Conservation (phyloP, 139 green algal genomes). For the Coelastrella sp. region DNA sequence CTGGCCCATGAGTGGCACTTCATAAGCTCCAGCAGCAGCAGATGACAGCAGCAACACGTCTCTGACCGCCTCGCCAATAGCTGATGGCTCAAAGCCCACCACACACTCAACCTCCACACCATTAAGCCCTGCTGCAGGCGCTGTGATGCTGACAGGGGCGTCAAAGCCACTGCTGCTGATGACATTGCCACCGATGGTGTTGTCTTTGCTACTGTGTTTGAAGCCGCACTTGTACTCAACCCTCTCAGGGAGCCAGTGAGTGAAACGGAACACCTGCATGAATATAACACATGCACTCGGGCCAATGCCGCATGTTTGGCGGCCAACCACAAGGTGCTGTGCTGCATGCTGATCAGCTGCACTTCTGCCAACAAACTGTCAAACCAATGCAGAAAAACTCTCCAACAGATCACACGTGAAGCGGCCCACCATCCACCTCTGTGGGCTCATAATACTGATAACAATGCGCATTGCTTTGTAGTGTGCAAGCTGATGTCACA, state of each 20-base stretch:
- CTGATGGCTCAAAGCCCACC: slow-evolving; percentile 81
- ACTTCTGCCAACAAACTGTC: background rate
- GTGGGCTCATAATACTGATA: too few species aligned
- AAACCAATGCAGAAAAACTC: too few species aligned
- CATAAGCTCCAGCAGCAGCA: slow-evolving; percentile 69
- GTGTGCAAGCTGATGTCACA: too few species aligned
- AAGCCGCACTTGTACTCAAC: slow-evolving; percentile 79
- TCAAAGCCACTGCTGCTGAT: slow-evolving; percentile 59
- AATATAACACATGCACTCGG: background rate
- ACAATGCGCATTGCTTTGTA: too few species aligned
- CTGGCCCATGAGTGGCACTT: slow-evolving; percentile 76
- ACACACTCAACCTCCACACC: slow-evolving; percentile 75
- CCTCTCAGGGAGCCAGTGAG: slow-evolving; percentile 81
- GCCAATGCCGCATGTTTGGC: too few species aligned
- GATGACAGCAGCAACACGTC: slow-evolving; percentile 74
- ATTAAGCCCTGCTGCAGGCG: slow-evolving; percentile 45
- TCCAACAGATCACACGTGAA: background rate
- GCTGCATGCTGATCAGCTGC: too few species aligned
- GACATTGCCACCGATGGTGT: background rate
- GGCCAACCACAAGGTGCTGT: too few species aligned
- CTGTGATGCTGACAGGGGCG: slow-evolving; percentile 47
- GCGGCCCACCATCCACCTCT: too few species aligned
- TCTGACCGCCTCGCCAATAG: slow-evolving; percentile 72
- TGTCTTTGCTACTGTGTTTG: slow-evolving; percentile 48
- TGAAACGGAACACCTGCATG: slow-evolving; percentile 73